phyloP scores from a whole-genome alignment of 768 basidiomycete genomes.

The Collybiopsis confluens region DNA sequence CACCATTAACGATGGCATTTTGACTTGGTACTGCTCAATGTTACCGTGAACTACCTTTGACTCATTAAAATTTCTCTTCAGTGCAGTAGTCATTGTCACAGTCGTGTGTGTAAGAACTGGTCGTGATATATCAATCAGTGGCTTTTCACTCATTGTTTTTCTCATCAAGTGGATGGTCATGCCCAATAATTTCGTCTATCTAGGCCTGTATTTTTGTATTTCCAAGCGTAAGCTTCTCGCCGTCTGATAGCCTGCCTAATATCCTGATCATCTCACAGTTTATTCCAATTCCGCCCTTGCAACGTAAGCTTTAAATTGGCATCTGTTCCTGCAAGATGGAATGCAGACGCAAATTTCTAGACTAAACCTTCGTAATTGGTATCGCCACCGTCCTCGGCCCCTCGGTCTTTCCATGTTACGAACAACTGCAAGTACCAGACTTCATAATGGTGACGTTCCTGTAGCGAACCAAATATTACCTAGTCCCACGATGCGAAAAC shows the following conservation, averaged over 20 bases:
- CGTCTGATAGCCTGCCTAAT: background rate
- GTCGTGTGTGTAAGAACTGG: conserved; percentile 8
- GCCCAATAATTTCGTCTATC: conserved; percentile 9
- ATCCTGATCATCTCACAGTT: conserved; percentile 4
- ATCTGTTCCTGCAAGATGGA: background rate
- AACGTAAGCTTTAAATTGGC: conserved; percentile 4
- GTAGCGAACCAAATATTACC: no score
- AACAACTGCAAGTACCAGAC: no score
- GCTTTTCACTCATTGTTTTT: background rate
- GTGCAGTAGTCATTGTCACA: conserved; percentile 4
- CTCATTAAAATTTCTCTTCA: background rate
- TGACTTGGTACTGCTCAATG: background rate
- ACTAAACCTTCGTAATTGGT: conserved; percentile 11
- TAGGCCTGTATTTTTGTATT: conserved; percentile 9
- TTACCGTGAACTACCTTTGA: no score
- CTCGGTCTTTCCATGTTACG: conserved; percentile 4
- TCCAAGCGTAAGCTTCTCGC: conserved; percentile 1
- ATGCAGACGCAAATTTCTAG: conserved; percentile 3
- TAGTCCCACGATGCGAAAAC: no score
- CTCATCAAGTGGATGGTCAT: conserved; percentile 1
- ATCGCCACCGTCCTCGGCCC: conserved; percentile 7
- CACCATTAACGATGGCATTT: conserved; percentile 9
- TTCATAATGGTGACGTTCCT: no score
- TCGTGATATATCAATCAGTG: no score
- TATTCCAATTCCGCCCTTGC: conserved; percentile 9